A percentile compares a stretch with the other conserved stretches of the same genome.
Evolutionary conservation across 2,329 filamentous ascomycete genomes (phyloP).

Genomic region (Hypoxylon sp.): DNA sequence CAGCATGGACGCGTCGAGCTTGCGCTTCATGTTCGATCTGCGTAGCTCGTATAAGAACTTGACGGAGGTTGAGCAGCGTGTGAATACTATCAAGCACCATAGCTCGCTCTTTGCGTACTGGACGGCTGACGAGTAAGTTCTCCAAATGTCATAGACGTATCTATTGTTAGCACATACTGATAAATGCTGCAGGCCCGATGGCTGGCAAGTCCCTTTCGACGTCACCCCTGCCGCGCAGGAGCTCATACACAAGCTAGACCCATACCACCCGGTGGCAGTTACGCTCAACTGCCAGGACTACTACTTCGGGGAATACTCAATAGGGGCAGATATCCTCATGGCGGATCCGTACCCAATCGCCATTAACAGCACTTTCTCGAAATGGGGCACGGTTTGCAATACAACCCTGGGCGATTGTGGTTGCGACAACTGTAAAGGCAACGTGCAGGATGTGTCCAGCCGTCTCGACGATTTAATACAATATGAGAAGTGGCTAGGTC

Average conservation of each 20-base stretch:
- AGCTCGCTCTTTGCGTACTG: slow-evolving; percentile 60
- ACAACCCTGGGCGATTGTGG: slow-evolving; percentile 71
- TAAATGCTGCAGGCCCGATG: slow-evolving; percentile 60
- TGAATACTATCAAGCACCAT: slow-evolving; percentile 56
- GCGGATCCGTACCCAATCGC: slow-evolving; percentile 71
- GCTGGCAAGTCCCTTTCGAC: slow-evolving; percentile 66
- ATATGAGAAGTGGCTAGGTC: slow-evolving; percentile 58
- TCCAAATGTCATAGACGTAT: background rate
- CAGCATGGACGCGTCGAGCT: slow-evolving; percentile 55
- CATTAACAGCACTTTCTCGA: slow-evolving; percentile 66
- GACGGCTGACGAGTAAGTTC: slow-evolving; percentile 59
- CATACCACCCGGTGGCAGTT: slow-evolving; percentile 71
- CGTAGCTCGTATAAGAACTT: slow-evolving; percentile 60
- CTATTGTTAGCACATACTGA: background rate
- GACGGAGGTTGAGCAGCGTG: slow-evolving; percentile 55
- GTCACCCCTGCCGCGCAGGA: slow-evolving; percentile 53
- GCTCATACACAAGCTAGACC: slow-evolving; percentile 64
- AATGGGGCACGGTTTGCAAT: slow-evolving; percentile 69
- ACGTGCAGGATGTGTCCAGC: slow-evolving; percentile 63
- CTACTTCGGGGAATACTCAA: slow-evolving; percentile 67
- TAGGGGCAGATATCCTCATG: slow-evolving; percentile 70
- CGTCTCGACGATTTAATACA: slow-evolving; percentile 56
- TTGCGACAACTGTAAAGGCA: slow-evolving; percentile 68
- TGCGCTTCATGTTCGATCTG: slow-evolving; percentile 61
- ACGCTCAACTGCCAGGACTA: slow-evolving; percentile 73